These are phyloP conservation scores for Actinomortierella wolfii DNA, from an alignment of 371 early-diverging fungal genomes.

Conservation along the genomic window DNA sequence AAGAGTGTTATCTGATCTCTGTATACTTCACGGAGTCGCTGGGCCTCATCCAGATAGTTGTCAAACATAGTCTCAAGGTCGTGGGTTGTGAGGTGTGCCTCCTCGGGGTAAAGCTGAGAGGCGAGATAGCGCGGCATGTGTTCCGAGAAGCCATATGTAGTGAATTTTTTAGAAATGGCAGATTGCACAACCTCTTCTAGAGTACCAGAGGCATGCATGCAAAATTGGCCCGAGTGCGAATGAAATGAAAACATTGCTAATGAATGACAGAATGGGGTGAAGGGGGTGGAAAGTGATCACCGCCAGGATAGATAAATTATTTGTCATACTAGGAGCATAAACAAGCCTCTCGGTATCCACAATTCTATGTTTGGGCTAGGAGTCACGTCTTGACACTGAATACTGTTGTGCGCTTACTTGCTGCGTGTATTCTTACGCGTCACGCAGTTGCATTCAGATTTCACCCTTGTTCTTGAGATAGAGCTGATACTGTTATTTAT, in stretches of 20 bases:
- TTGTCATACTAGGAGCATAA: too few species aligned
- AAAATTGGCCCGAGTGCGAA: slow-evolving; percentile 87
- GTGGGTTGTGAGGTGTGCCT: slow-evolving; percentile 64
- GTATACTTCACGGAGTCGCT: slow-evolving; percentile 67
- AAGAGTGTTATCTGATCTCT: slow-evolving; percentile 66
- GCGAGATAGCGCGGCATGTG: slow-evolving; percentile 78
- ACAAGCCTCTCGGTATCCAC: too few species aligned
- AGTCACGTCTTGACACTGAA: too few species aligned
- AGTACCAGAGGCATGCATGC: slow-evolving; percentile 78
- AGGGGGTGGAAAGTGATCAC: neutral
- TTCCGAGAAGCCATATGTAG: slow-evolving; percentile 75
- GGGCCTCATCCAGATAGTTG: slow-evolving; percentile 72
- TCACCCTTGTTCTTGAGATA: too few species aligned
- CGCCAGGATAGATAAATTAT: too few species aligned
- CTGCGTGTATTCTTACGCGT: too few species aligned
- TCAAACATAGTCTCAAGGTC: slow-evolving; percentile 62
- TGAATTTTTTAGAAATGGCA: slow-evolving; percentile 72
- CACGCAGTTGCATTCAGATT: too few species aligned
- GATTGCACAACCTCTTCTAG: slow-evolving; percentile 75
- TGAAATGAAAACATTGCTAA: slow-evolving; percentile 70
- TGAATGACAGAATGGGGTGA: neutral
- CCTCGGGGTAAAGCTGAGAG: slow-evolving; percentile 85
- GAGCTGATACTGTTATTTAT: too few species aligned
- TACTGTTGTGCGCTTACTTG: too few species aligned
- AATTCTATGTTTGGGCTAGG: too few species aligned